Conservation (phyloP, 2,329 filamentous ascomycete species). For the Beauveria varroae region DNA sequence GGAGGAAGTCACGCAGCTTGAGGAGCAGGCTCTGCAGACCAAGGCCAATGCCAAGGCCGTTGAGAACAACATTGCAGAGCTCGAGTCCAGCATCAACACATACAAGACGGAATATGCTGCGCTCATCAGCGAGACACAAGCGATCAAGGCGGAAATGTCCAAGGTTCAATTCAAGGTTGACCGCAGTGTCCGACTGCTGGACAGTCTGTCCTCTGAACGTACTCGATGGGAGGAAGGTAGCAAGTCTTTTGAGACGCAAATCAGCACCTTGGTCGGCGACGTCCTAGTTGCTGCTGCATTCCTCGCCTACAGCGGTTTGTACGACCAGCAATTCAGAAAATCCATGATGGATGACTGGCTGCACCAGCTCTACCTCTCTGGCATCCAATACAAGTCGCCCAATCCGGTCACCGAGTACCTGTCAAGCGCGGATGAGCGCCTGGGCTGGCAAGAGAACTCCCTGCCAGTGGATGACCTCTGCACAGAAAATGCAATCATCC, state of each 20-base stretch:
- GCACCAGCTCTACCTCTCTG: constrained; percentile 86
- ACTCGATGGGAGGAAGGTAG: constrained; percentile 93
- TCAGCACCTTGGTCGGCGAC: constrained; percentile 91
- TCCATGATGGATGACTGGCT: constrained; percentile 97
- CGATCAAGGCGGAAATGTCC: constrained; percentile 95
- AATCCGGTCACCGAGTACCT: constrained; percentile 95
- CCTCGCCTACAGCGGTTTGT: constrained; percentile 92
- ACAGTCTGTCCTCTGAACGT: constrained; percentile 90
- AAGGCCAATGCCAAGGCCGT: constrained; percentile 91
- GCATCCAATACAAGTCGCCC: constrained; percentile 84
- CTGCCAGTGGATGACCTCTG: constrained; percentile 94
- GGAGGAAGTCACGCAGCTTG: constrained; percentile 79
- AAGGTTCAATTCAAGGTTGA: constrained; percentile 97
- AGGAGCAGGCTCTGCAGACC: constrained; percentile 83
- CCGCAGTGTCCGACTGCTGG: constrained; percentile 85
- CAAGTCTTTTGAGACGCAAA: constrained; percentile 96
- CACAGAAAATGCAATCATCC: constrained; percentile 95
- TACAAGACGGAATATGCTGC: constrained; percentile 97
- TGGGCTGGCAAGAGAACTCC: constrained; percentile 90
- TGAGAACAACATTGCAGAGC: constrained; percentile 72
- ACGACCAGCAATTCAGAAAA: constrained; percentile 97
- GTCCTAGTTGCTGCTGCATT: constrained; percentile 95
- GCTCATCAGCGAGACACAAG: constrained; percentile 92
- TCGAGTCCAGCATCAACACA: constrained; percentile 84
- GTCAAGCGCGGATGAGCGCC: constrained; percentile 88